Evolutionary conservation across 2,329 filamentous ascomycete genomes (phyloP).

Genomic region (Arthrobotrys megalospora): DNA sequence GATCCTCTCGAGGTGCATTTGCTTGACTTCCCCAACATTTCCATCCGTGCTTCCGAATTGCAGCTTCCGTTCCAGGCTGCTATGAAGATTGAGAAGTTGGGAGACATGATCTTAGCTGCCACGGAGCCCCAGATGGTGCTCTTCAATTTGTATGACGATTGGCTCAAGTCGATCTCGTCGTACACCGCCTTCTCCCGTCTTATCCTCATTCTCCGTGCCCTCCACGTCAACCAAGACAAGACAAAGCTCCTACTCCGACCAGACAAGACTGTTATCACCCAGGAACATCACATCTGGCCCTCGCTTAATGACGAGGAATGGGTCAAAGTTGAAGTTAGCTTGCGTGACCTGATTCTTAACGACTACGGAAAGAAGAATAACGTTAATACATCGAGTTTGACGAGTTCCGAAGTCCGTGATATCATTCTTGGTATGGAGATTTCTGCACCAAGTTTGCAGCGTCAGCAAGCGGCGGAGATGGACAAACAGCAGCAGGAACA

Average conservation of each 20-base stretch:
- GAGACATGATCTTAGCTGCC: conserved; percentile 97
- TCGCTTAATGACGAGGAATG: conserved; percentile 94
- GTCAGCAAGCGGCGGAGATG: conserved; percentile 97
- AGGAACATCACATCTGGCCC: conserved; percentile 99
- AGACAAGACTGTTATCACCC: conserved; percentile 97
- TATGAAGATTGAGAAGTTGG: conserved; percentile 99
- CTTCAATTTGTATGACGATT: conserved; percentile 99
- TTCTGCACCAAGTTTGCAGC: conserved; percentile 95
- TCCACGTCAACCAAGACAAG: conserved; percentile 98
- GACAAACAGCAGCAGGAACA: conserved; percentile 99
- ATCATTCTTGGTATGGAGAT: conserved; percentile 99
- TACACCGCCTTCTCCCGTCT: conserved; percentile 98
- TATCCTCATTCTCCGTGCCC: conserved; percentile 89
- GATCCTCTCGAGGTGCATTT: conserved; percentile 97
- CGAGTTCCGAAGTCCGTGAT: conserved; percentile 95
- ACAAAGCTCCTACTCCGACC: conserved; percentile 94
- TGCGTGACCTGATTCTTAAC: conserved; percentile 95
- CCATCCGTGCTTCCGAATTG: conserved; percentile 95
- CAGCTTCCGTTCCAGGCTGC: conserved; percentile 99
- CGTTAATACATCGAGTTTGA: conserved; percentile 96
- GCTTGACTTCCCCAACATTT: conserved; percentile 98
- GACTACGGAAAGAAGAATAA: conserved; percentile 99
- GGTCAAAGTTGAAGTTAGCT: conserved; percentile 98
- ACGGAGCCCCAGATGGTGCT: conserved; percentile 99
- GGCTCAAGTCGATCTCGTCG: conserved; percentile 97